phyloP scores from a whole-genome alignment of 441 rosid species.

The Pelargonium fulgidum region DNA sequence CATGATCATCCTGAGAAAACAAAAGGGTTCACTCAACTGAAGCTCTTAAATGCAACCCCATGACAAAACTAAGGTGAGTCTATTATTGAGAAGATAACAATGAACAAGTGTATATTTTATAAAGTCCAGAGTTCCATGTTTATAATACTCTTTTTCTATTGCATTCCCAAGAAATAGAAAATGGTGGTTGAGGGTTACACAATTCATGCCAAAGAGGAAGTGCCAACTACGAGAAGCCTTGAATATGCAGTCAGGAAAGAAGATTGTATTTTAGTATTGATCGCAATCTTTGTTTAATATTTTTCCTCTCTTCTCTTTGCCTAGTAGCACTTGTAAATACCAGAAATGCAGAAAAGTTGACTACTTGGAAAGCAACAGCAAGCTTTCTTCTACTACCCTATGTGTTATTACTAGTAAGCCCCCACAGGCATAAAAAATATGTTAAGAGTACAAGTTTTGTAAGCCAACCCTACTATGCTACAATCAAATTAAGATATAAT shows the following conservation, averaged over 20 bases:
- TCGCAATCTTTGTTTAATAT: not conserved
- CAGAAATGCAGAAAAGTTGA: not conserved
- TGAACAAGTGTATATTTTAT: not conserved
- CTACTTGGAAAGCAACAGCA: slow-evolving; percentile 16
- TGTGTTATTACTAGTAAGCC: not conserved
- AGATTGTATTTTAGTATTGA: not conserved
- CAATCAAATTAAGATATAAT: not conserved
- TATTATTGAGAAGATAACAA: not conserved
- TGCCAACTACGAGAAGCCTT: slow-evolving; percentile 3
- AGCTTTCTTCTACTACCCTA: not conserved
- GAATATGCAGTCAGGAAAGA: not conserved
- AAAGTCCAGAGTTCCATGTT: not conserved
- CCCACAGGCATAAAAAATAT: not conserved
- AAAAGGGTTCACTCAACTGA: not conserved
- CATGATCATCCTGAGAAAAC: not conserved
- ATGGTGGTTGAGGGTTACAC: not conserved
- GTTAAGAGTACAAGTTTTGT: not conserved
- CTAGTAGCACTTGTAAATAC: not conserved
- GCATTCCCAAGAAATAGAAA: slow-evolving; percentile 4
- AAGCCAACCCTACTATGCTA: slow-evolving; percentile 1
- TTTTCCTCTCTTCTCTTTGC: not conserved
- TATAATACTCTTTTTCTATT: not conserved
- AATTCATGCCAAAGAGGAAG: slow-evolving; percentile 11
- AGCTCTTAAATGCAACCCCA: not conserved
- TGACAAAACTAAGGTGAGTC: not conserved